phyloP scores from a whole-genome alignment of 2,329 filamentous ascomycete genomes.

The Arthrobotrys pseudoclavata region DNA sequence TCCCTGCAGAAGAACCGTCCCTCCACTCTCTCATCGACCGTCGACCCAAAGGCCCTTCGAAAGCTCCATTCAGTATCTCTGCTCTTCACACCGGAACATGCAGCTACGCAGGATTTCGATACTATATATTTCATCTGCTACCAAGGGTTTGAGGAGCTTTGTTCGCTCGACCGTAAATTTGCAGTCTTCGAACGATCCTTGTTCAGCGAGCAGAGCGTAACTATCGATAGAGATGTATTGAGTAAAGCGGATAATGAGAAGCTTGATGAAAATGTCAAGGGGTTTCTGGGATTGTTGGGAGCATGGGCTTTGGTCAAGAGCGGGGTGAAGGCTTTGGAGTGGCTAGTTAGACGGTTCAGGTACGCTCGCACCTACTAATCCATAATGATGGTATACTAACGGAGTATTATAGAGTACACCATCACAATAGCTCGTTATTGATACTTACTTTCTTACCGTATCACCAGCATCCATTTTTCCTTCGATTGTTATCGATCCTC shows the following conservation, averaged over 20 bases:
- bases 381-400: slow-evolving; percentile 38
- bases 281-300: slow-evolving; percentile 84
- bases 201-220: slow-evolving; percentile 94
- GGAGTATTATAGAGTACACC: slow-evolving; percentile 77
- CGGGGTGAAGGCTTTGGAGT: slow-evolving; percentile 91
- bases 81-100: slow-evolving; percentile 88
- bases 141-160: slow-evolving; percentile 92
- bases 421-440: slow-evolving; percentile 84
- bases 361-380: slow-evolving; percentile 67
- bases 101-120: slow-evolving; percentile 89
- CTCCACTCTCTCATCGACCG: slow-evolving; percentile 83
- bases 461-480: slow-evolving; percentile 83
- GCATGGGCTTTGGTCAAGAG: slow-evolving; percentile 84
- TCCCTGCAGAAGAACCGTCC: slow-evolving; percentile 85
- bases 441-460: slow-evolving; percentile 92
- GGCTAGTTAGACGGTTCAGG: slow-evolving; percentile 92
- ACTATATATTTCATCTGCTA: slow-evolving; percentile 87
- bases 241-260: slow-evolving; percentile 84
- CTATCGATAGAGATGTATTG: slow-evolving; percentile 88
- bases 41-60: slow-evolving; percentile 83
- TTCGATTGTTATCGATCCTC: slow-evolving; percentile 87
- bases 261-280: slow-evolving; percentile 81
- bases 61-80: slow-evolving; percentile 92
- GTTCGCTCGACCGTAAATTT: slow-evolving; percentile 86
- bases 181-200: slow-evolving; percentile 79